phyloP scores from a whole-genome alignment of 2,329 filamentous ascomycete genomes.

The Lachnellula cervina region DNA sequence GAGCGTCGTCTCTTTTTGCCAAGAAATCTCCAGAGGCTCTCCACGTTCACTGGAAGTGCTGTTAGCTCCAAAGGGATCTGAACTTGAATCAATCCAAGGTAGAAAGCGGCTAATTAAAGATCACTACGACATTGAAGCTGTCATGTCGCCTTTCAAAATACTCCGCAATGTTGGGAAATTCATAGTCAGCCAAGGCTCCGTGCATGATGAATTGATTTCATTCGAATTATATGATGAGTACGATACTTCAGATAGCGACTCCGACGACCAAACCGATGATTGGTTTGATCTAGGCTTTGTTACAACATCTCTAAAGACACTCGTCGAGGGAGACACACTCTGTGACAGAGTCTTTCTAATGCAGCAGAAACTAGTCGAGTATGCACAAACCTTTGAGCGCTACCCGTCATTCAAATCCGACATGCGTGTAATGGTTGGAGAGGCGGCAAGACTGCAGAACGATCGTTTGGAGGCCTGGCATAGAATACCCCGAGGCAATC shows the following conservation, averaged over 20 bases:
- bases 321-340: not conserved
- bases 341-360: not conserved
- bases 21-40: no score
- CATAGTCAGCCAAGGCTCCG: not conserved
- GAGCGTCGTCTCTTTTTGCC: no score
- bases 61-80: not conserved
- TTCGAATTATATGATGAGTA: no score
- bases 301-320: not conserved
- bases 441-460: not conserved
- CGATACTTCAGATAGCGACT: no score
- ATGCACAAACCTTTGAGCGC: not conserved
- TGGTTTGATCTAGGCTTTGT: not conserved
- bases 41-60: no score
- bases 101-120: not conserved
- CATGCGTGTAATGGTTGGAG: not conserved
- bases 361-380: not conserved
- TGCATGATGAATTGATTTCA: not conserved
- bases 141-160: not conserved
- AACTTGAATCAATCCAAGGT: not conserved
- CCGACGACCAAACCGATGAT: not conserved
- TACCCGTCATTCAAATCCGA: not conserved
- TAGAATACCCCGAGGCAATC: no score
- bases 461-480: no score
- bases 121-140: no score
- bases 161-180: not conserved